phyloP scores from a whole-genome alignment of 179 eudicot species.

The Actinidia chinensis region DNA sequence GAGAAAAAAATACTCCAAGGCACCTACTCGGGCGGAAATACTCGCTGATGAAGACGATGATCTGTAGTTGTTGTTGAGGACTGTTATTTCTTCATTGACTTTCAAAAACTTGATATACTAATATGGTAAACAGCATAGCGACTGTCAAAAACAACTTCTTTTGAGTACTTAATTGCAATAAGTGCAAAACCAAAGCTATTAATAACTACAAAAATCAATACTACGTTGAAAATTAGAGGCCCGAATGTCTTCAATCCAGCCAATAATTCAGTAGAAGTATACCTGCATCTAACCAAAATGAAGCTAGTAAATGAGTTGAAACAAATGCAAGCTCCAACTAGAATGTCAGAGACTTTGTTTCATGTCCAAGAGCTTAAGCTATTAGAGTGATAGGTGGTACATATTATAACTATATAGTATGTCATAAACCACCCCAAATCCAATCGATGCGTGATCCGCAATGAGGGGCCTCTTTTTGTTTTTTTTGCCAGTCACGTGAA shows the following conservation, averaged over 20 bases:
- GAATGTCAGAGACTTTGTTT: neutral
- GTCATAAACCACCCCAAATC: too few species aligned
- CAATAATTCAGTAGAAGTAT: neutral
- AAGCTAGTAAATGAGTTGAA: neutral
- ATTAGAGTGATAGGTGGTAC: too few species aligned
- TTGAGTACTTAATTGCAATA: too few species aligned
- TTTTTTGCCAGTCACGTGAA: too few species aligned
- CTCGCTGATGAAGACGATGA: constrained; percentile 96
- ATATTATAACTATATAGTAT: too few species aligned
- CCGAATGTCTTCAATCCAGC: neutral
- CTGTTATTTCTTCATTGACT: constrained; percentile 81
- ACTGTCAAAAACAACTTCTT: neutral
- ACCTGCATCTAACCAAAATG: constrained; percentile 16
- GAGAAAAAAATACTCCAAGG: constrained; percentile 90
- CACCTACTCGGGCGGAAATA: constrained; percentile 90
- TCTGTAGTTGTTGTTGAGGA: constrained; percentile 87
- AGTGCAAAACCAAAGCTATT: neutral
- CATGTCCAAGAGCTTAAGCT: too few species aligned
- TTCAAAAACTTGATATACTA: neutral
- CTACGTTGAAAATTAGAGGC: neutral
- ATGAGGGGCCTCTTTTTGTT: too few species aligned
- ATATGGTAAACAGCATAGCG: neutral
- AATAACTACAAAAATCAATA: neutral
- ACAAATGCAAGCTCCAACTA: constrained; percentile 4
- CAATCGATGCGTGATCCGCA: too few species aligned